These are phyloP conservation scores for Kandelia obovata DNA, from an alignment of 345 rosid species.

Conservation along the genomic window DNA sequence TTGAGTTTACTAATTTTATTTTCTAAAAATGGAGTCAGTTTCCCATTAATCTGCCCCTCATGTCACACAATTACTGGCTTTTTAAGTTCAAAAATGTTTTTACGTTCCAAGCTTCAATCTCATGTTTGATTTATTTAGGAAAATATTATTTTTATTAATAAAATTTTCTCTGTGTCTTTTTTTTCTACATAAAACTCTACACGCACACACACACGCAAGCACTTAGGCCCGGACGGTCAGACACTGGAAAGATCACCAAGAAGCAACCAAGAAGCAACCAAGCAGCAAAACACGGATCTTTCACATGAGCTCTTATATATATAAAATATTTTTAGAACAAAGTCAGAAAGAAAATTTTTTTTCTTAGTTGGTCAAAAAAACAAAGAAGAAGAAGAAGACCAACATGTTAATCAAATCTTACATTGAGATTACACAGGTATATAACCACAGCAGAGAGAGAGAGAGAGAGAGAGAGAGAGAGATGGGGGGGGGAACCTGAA, in stretches of 20 bases:
- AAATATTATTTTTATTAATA: too few relatives aligned
- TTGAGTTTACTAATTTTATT: too few relatives aligned
- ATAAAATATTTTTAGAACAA: too few relatives aligned
- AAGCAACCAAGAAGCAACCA: not conserved
- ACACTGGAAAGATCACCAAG: not conserved
- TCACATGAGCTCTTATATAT: not conserved
- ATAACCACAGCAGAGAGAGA: not conserved
- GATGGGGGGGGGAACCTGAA: slow-evolving; percentile 38
- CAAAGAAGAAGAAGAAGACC: too few relatives aligned
- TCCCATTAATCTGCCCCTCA: too few relatives aligned
- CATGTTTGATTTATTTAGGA: not conserved
- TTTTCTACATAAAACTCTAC: too few relatives aligned
- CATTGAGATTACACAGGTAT: too few relatives aligned
- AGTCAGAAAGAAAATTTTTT: too few relatives aligned
- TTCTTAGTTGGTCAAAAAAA: too few relatives aligned
- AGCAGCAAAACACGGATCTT: not conserved
- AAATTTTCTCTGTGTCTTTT: too few relatives aligned
- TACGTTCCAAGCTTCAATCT: not conserved
- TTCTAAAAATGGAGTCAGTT: too few relatives aligned
- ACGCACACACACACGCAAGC: not conserved
- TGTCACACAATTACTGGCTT: not conserved
- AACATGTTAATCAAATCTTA: too few relatives aligned
- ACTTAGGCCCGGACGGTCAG: not conserved
- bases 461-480: slow-evolving; percentile 8
- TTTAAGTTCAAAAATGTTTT: not conserved